Evolutionary conservation across 192 early-diverging fungal species (phyloP).

Genomic region (Phlyctochytrium arcticum): DNA sequence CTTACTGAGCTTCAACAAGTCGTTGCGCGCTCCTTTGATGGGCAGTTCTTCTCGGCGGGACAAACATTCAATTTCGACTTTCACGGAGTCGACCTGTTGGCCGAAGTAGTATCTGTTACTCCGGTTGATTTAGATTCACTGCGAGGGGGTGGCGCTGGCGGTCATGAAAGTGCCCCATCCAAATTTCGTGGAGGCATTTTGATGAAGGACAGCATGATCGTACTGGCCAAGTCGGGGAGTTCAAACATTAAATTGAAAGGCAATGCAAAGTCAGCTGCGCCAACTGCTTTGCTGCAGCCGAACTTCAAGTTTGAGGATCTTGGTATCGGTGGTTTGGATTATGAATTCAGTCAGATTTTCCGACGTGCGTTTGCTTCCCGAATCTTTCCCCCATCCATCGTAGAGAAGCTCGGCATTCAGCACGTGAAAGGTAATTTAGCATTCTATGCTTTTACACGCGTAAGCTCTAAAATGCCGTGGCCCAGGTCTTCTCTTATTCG

Average conservation of each 20-base stretch:
- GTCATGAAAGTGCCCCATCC: not conserved
- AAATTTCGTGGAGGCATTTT: slow-evolving; percentile 60
- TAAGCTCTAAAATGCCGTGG: not conserved
- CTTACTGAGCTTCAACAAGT: slow-evolving; percentile 25
- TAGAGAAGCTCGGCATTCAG: slow-evolving; percentile 93
- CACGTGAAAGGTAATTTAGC: slow-evolving; percentile 77
- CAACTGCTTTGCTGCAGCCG: slow-evolving; percentile 81
- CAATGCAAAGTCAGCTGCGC: slow-evolving; percentile 30
- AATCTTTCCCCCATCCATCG: slow-evolving; percentile 89
- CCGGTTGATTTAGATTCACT: slow-evolving; percentile 55
- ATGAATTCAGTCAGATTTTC: slow-evolving; percentile 92
- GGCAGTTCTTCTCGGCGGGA: slow-evolving; percentile 74
- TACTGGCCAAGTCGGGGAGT: slow-evolving; percentile 65
- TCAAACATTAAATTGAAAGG: slow-evolving; percentile 38
- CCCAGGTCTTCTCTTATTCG: slow-evolving; percentile 52
- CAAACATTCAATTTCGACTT: slow-evolving; percentile 81
- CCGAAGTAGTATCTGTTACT: slow-evolving; percentile 45
- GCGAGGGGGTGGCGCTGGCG: slow-evolving; percentile 25
- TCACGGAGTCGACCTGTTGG: slow-evolving; percentile 63
- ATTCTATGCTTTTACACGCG: not conserved
- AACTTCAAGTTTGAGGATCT: slow-evolving; percentile 96
- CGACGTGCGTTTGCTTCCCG: slow-evolving; percentile 96
- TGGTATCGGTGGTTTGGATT: slow-evolving; percentile 96
- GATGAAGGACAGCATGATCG: slow-evolving; percentile 64
- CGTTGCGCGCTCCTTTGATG: slow-evolving; percentile 55